Evolutionary conservation across 768 basidiomycete genomes (phyloP), one percentile per base, ranked within the genome.

Genomic region (Naganishia onofrii): DNA sequence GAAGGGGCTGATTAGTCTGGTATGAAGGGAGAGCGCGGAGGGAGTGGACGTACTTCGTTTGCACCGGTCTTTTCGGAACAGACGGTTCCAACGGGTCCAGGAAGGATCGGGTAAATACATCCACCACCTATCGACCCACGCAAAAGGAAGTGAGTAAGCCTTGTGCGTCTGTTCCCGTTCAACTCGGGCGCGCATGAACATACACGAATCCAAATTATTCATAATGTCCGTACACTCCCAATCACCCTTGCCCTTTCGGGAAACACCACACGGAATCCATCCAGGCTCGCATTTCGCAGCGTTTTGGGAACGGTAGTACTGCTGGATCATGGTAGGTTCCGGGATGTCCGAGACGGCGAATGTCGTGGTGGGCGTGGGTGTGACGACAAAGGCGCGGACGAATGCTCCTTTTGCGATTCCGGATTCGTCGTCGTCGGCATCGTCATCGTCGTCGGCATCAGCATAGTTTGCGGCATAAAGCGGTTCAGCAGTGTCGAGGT

Each of bases 271-370:
- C 2, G 60, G 60, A 29, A 63, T 29, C 38, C 38, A 63, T 12
- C 60, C 60, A 8, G 60, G 60, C n/a, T 63, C 60, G 38, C 60
- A 63, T 19, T 42, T 63, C 2, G 15, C 26, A 1, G 13, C 3
- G 60, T 44, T 63, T 1, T 31, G n/a, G 38, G 60, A 42, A 7
- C 60, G 60, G 60, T 63, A 63, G 60, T 63, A 63, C 42, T 63
- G 60, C 60, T 63, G 60, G 38, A 63, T 42, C 36, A 63, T 28
- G n/a, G 60, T 63, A 13, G 60, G 60, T 44, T 63, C 60, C 17
- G 60, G 60, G 23, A 63, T 42, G n/a, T 63, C 60, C 10, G 36
- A 44, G 36, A 28, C 60, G 60, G 60, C 32, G 38, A 44, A 36
- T 5, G 57, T 58, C 13, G 31, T 42, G 34, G 38, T 44, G 58